phyloP scores from a whole-genome alignment of 768 basidiomycete species.

The Rubroboletus satanas region DNA sequence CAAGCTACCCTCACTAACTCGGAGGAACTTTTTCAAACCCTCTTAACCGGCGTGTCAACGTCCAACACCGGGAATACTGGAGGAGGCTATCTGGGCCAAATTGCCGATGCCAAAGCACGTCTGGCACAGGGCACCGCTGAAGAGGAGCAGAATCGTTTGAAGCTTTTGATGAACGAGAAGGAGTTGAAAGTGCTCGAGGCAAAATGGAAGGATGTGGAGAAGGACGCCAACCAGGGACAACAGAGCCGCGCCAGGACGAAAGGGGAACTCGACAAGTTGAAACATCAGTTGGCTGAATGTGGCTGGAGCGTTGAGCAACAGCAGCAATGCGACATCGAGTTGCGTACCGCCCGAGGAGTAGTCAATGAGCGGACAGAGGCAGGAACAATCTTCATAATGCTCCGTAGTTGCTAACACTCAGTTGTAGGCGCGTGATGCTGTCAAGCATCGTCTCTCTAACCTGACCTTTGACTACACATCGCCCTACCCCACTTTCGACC shows the following conservation, averaged over 20 bases:
- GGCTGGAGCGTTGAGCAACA: conserved; percentile 82
- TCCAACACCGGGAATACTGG: conserved; percentile 60
- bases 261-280: conserved; percentile 54
- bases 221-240: conserved; percentile 74
- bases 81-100: conserved; percentile 95
- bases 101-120: conserved; percentile 77
- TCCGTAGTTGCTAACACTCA: conserved; percentile 7
- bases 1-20: conserved; percentile 61
- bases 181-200: conserved; percentile 76
- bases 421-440: conserved; percentile 59
- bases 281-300: conserved; percentile 49
- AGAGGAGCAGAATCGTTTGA: conserved; percentile 75
- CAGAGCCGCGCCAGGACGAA: conserved; percentile 61
- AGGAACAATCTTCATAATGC: conserved; percentile 10
- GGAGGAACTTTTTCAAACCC: conserved; percentile 92
- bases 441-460: conserved; percentile 61
- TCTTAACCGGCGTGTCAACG: conserved; percentile 87
- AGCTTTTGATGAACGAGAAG: conserved; percentile 71
- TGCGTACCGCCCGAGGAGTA: conserved; percentile 49
- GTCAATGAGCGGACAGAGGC: conserved; percentile 66
- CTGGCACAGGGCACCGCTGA: conserved; percentile 76
- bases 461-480: conserved; percentile 81
- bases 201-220: conserved; percentile 78
- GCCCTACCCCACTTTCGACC: conserved; percentile 79
- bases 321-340: conserved; percentile 46